Percentiles rank a stretch among this genome's conserved stretches.
These are phyloP conservation scores for Cryptococcus hybrid DNA, from an alignment of 1,284 basidiomycete genomes.

Conservation along the genomic window DNA sequence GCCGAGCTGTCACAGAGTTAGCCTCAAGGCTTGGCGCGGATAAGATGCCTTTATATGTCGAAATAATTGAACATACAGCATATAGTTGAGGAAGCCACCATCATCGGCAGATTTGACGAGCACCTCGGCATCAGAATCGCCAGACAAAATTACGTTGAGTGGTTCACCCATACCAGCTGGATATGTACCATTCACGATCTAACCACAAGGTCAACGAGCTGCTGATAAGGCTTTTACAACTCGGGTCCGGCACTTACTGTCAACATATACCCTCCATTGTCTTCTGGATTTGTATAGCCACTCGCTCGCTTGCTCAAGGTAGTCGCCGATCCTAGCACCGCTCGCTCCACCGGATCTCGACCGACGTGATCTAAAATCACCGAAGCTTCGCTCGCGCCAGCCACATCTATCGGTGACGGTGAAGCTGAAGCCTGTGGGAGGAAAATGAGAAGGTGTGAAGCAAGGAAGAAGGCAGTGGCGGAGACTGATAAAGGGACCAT, in stretches of 20 bases:
- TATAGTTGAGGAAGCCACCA: conserved; percentile 80
- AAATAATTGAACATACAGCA: conserved; percentile 53
- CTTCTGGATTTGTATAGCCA: conserved; percentile 21
- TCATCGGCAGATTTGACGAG: conserved; percentile 61
- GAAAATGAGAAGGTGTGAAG: conserved; percentile 14
- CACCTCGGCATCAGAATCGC: conserved; percentile 69
- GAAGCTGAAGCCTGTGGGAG: conserved; percentile 3
- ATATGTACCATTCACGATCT: conserved; percentile 63
- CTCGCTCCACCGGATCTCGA: background rate
- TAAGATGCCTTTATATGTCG: background rate
- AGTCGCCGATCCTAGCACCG: conserved; percentile 11
- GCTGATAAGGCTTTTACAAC: background rate
- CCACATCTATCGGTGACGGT: background rate
- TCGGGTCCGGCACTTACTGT: conserved; percentile 18
- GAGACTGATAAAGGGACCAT: conserved; percentile 2
- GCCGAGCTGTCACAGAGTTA: conserved; percentile 34
- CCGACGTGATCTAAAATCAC: too few relatives aligned
- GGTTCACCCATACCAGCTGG: conserved; percentile 82
- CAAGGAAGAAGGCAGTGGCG: conserved; percentile 4
- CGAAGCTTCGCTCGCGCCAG: too few relatives aligned
- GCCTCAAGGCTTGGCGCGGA: background rate
- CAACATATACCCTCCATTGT: conserved; percentile 27
- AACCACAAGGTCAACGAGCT: background rate
- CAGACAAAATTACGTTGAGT: conserved; percentile 82
- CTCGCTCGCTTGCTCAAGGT: conserved; percentile 7